Conservation (phyloP, 83 land plant species). For the Picea engelmannii region DNA sequence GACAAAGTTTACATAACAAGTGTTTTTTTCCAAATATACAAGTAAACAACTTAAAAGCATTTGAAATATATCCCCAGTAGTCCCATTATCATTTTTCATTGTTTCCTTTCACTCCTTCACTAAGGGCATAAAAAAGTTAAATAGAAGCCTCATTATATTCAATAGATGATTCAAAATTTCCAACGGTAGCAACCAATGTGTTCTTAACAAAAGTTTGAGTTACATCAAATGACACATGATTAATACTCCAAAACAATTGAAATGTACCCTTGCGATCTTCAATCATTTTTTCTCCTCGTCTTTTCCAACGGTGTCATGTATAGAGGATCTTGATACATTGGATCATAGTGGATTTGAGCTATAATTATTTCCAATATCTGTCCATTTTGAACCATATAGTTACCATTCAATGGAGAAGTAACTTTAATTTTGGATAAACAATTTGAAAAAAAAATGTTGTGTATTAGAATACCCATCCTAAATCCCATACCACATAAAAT, state of each 20-base stretch:
- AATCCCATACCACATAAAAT: slow-evolving; percentile 72
- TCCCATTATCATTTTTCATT: slow-evolving; percentile 60
- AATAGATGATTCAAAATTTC: slow-evolving; percentile 45
- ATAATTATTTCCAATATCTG: slow-evolving; percentile 78
- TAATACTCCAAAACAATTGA: slow-evolving; percentile 65
- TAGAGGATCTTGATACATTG: slow-evolving; percentile 56
- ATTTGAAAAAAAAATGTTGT: slow-evolving; percentile 71
- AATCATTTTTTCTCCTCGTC: slow-evolving; percentile 91
- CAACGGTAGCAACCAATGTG: slow-evolving; percentile 47
- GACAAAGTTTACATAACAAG: slow-evolving; percentile 79
- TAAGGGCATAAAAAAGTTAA: slow-evolving; percentile 70
- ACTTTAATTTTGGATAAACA: too few relatives aligned
- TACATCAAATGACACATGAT: slow-evolving; percentile 88
- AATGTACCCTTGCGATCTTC: slow-evolving; percentile 79
- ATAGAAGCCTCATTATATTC: slow-evolving; percentile 89
- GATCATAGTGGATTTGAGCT: slow-evolving; percentile 64
- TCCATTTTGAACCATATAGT: slow-evolving; percentile 34
- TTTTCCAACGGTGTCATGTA: slow-evolving; percentile 81
- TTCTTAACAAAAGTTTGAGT: slow-evolving; percentile 70
- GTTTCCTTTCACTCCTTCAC: slow-evolving; percentile 82
- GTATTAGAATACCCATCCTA: slow-evolving; percentile 58
- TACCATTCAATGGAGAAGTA: too few relatives aligned
- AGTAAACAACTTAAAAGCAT: slow-evolving; percentile 40
- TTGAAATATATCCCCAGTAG: slow-evolving; percentile 58
- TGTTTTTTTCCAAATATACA: slow-evolving; percentile 61